A percentile compares a stretch with the other conserved stretches of the same genome.
Conservation (phyloP, 331 rosid species). For the Phaseolus coccineus region DNA sequence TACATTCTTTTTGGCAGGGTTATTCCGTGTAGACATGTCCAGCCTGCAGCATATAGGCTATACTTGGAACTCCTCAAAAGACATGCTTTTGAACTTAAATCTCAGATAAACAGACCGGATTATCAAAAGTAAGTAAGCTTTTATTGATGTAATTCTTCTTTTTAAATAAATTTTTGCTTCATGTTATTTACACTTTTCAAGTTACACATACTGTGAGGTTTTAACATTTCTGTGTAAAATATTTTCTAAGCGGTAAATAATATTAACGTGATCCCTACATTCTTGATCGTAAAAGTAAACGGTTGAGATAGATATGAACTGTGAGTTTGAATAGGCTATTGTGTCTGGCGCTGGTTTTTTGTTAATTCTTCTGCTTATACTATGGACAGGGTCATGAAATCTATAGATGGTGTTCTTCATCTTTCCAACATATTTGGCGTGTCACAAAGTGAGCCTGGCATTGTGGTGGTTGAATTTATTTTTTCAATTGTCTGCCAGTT, state of each 20-base stretch:
- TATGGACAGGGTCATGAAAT: conserved; percentile 79
- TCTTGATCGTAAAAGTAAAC: conserved; percentile 6
- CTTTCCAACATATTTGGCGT: conserved; percentile 76
- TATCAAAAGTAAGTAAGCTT: conserved; percentile 77
- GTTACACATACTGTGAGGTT: not conserved
- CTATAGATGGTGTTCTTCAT: conserved; percentile 73
- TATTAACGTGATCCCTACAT: conserved; percentile 1
- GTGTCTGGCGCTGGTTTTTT: conserved; percentile 24
- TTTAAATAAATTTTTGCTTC: conserved; percentile 1
- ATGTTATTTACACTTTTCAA: conserved; percentile 6
- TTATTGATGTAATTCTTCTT: not conserved
- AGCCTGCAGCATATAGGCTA: conserved; percentile 86
- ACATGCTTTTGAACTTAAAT: conserved; percentile 76
- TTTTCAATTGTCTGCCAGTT: conserved; percentile 87
- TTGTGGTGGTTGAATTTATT: conserved; percentile 82
- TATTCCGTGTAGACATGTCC: conserved; percentile 76
- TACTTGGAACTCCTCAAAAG: conserved; percentile 84
- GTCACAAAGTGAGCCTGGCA: conserved; percentile 78
- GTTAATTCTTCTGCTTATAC: conserved; percentile 45
- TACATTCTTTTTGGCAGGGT: conserved; percentile 68
- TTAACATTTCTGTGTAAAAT: conserved; percentile 8
- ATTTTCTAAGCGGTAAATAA: not conserved
- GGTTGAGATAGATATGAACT: conserved; percentile 36
- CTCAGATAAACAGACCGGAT: conserved; percentile 70
- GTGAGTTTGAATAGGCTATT: conserved; percentile 18